phyloP scores from a whole-genome alignment of 306 rosid genomes.

The Quercus agrifolia region DNA sequence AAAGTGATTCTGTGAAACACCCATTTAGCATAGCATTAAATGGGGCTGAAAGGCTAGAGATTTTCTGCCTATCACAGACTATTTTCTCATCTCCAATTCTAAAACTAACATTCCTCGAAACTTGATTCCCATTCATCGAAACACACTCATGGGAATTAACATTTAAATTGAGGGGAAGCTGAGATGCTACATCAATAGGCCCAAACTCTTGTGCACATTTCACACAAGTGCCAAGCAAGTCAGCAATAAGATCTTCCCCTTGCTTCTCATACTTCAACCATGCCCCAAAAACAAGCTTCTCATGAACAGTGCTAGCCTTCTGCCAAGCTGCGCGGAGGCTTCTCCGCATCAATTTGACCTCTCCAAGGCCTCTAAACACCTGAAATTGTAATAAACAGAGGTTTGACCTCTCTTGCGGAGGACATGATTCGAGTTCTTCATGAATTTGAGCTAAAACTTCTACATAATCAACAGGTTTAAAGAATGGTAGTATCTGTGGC shows the following conservation, averaged over 20 bases:
- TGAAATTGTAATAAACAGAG: slow-evolving; percentile 78
- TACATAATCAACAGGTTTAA: slow-evolving; percentile 80
- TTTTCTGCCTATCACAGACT: slow-evolving; percentile 72
- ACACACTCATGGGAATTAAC: slow-evolving; percentile 37
- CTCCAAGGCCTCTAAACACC: slow-evolving; percentile 86
- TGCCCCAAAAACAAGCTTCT: slow-evolving; percentile 80
- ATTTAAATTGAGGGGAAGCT: slow-evolving; percentile 39
- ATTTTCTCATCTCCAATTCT: slow-evolving; percentile 65
- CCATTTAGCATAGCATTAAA: slow-evolving; percentile 91
- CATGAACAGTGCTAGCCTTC: slow-evolving; percentile 67
- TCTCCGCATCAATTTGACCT: slow-evolving; percentile 82
- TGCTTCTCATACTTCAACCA: slow-evolving; percentile 90
- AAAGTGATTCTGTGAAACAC: slow-evolving; percentile 69
- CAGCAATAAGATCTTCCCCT: slow-evolving; percentile 73
- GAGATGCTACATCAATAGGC: slow-evolving; percentile 54
- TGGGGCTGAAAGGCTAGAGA: slow-evolving; percentile 80
- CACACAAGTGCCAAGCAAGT: slow-evolving; percentile 61
- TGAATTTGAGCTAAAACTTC: slow-evolving; percentile 93
- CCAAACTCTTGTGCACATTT: slow-evolving; percentile 75
- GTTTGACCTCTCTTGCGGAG: slow-evolving; percentile 64
- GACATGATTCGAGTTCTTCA: slow-evolving; percentile 84
- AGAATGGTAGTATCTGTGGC: slow-evolving; percentile 70
- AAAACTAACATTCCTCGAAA: slow-evolving; percentile 48
- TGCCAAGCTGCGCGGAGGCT: slow-evolving; percentile 86
- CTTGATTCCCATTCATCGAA: slow-evolving; percentile 45